A percentile compares a stretch with the other conserved stretches of the same genome.
phyloP scores from a whole-genome alignment of 306 rosid species.

The Mimosa pudica region DNA sequence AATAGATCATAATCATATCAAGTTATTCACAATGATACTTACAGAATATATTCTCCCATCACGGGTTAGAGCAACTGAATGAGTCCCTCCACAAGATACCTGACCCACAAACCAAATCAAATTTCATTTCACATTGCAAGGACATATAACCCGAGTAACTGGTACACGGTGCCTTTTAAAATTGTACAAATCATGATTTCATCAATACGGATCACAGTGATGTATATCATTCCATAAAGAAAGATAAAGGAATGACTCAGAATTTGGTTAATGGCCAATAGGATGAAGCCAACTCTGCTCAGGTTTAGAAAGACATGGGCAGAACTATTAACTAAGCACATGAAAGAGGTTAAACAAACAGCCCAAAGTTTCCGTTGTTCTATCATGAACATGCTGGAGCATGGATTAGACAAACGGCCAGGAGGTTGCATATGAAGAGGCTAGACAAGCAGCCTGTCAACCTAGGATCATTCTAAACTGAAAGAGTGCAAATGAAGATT shows the following conservation, averaged over 20 bases:
- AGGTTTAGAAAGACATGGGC: neutral
- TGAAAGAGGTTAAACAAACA: neutral
- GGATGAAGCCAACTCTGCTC: neutral
- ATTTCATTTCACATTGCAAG: neutral
- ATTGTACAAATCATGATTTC: neutral
- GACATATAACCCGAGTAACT: neutral
- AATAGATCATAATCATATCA: neutral
- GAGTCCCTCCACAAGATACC: constrained; percentile 99
- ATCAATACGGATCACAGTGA: neutral
- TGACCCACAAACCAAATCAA: constrained; percentile 34
- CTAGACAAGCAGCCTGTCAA: neutral
- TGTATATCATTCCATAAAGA: neutral
- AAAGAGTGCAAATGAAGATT: neutral
- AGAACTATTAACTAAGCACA: neutral
- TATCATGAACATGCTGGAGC: too few relatives aligned
- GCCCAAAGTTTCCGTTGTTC: too few relatives aligned
- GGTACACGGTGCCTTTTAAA: neutral
- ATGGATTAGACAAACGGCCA: too few relatives aligned
- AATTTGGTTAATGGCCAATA: neutral
- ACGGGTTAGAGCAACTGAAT: constrained; percentile 83
- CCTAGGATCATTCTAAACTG: neutral
- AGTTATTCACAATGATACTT: constrained; percentile 28
- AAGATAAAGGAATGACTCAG: too few relatives aligned
- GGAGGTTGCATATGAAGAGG: too few relatives aligned
- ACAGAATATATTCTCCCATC: constrained; percentile 94